A percentile compares a stretch with the other conserved stretches of the same genome.
phyloP scores from a whole-genome alignment of 192 early-diverging fungal genomes.

The Linderina pennispora region DNA sequence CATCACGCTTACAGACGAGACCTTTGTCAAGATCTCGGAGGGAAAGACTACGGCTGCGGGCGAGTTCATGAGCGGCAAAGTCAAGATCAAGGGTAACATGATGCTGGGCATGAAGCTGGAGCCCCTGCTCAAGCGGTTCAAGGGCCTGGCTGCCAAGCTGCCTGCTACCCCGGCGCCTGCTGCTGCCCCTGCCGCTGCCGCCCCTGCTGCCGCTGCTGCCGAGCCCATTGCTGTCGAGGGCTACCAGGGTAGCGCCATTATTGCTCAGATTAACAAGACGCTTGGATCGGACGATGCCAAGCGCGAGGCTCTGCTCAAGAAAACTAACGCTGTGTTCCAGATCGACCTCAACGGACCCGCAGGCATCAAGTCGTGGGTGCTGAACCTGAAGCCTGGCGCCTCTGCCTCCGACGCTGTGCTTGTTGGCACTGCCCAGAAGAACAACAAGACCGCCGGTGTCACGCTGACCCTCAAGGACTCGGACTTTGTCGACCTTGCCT shows the following conservation, averaged over 20 bases:
- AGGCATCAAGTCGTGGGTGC: constrained; percentile 69
- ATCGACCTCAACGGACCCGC: constrained; percentile 73
- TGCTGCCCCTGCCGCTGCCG: constrained; percentile 21
- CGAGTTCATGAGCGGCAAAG: constrained; percentile 88
- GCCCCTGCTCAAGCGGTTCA: constrained; percentile 53
- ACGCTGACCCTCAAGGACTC: constrained; percentile 64
- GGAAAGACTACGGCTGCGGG: constrained; percentile 87
- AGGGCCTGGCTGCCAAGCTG: constrained; percentile 43
- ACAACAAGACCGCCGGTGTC: constrained; percentile 66
- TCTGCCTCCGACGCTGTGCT: constrained; percentile 54
- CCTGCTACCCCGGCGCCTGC: constrained; percentile 16
- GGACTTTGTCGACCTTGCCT: constrained; percentile 75
- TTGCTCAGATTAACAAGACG: constrained; percentile 58
- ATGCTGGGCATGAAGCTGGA: constrained; percentile 72
- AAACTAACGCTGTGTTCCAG: constrained; percentile 83
- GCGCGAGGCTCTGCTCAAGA: constrained; percentile 57
- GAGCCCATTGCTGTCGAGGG: constrained; percentile 54
- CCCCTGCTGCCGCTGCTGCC: constrained; percentile 14
- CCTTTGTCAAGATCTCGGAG: constrained; percentile 72
- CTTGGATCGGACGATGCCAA: constrained; percentile 56
- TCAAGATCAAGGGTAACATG: constrained; percentile 76
- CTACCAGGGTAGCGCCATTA: constrained; percentile 71
- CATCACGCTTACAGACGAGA: constrained; percentile 65
- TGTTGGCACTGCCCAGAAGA: constrained; percentile 45
- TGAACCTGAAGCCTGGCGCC: constrained; percentile 79